Base-by-base conservation (phyloP, 208 protist species). In the Leishmania martiniquensis region DNA sequence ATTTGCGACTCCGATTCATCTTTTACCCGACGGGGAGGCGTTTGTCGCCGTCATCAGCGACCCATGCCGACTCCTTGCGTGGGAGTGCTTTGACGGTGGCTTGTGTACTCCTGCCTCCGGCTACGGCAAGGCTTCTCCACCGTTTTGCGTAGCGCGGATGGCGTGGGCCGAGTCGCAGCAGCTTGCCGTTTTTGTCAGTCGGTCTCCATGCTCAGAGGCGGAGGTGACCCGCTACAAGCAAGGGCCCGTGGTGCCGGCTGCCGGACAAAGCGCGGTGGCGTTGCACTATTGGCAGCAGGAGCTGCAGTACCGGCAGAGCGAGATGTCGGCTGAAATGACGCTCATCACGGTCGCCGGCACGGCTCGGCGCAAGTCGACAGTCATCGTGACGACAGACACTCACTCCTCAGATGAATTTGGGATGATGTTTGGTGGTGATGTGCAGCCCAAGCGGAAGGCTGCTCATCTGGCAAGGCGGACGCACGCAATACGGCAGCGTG, bases 1-100 rank as follows among this genome's bases (percentile, higher is more conserved):
- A 1, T 68, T 82, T 0, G 83, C 81, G 65, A 69, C 87, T 6
- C 82, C 87, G 1, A 72, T 87, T 47, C 71, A 75, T 34, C 75
- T 94, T 20, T 82, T 94, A 10, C 87, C 93, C 4, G 93, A 97
- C 68, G 93, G 91, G 6, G 82, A 91, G 77, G 86, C 89, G 7
- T 89, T 97, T 52, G 85, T 91, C 3, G 89, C 85, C 34, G 86
- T 68, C 29, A 86, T 89, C 15, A n/a, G 60, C 25, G 85, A 85
- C 51, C 59, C 62, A 0, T 75, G 87, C 55, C 62, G 66, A 17
- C 65, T 88, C 10, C 47, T 85, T 17, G 78, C 78, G 57, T 97
- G 91, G 91, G 93, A 97, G 60, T 93, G 87, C 83, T 79, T 79
- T 54, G 87, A 90, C 63, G 91, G 89, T 7, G 78, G 76, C 4